Conservation (phyloP, 805 yeast species). For the Pichia ethanolica region DNA sequence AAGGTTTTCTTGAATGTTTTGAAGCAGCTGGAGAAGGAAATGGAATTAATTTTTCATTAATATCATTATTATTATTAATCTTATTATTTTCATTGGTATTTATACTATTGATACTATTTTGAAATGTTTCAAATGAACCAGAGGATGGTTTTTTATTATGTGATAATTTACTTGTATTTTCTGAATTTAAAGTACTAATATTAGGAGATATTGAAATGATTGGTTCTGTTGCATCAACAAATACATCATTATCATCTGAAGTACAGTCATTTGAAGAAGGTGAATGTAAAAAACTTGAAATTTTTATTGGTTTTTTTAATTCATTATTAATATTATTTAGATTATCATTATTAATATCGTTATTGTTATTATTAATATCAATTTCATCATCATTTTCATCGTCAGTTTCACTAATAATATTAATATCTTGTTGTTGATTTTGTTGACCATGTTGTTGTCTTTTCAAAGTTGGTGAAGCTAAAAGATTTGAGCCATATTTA, state of each 20-base stretch:
- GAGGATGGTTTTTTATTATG: not conserved
- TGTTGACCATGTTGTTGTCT: not conserved
- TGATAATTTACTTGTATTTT: not conserved
- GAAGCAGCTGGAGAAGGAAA: constrained; percentile 1
- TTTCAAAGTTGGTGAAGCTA: not conserved
- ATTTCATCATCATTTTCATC: constrained; percentile 1
- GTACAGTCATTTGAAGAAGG: no score
- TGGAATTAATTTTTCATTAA: not conserved
- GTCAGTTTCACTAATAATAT: constrained; percentile 4
- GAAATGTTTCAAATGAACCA: constrained; percentile 1
- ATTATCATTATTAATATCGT: no score
- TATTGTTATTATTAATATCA: no score
- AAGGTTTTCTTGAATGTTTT: not conserved
- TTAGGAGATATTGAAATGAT: constrained; percentile 11
- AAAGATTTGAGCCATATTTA: not conserved
- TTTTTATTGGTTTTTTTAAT: no score
- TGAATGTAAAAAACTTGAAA: no score
- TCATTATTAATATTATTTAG: no score
- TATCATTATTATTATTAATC: not conserved
- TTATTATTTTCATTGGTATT: not conserved
- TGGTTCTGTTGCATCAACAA: constrained; percentile 23
- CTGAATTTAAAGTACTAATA: not conserved
- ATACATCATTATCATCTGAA: constrained; percentile 10
- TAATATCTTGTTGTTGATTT: not conserved
- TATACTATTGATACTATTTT: not conserved